Base-by-base conservation (phyloP, 768 basidiomycete species). In the Lactarius quietus region DNA sequence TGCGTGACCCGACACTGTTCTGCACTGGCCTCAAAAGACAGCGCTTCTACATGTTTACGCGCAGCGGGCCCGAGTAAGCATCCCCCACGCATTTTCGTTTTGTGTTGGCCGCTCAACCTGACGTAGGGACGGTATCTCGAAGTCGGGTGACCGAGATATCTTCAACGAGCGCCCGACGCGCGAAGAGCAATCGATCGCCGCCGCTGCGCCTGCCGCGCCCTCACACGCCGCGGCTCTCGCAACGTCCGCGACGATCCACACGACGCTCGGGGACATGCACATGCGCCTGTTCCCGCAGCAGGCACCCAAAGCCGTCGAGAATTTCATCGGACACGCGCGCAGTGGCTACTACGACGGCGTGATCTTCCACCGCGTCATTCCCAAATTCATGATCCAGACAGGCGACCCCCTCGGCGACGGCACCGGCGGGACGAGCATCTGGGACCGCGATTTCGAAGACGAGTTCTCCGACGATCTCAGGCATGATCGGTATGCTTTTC, bases 311-410 rank as follows among this genome's bases (percentile, higher is more conserved):
- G 86, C 97, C 0, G 96, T 99, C 43, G 97, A 99, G 78, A 99
- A 98, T 79, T 98, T 99, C 76, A 90, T 95, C 28, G 94, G 93
- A 1, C 93, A 95, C 71, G 85, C 92, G 18, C 82, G 91, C 70
- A 92, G 88, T 69, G 87, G 92, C 2, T 98, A 90, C 78, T 98
- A 90, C 72, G 96, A 99, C 74, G 88, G 89, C 15, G 81, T 97
- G 64, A 85, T 98, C 72, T 98, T 98, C 81, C 97, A 99, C 75
- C 90, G 97, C 64, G 92, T 98, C 68, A 99, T 99, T 74, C 85
- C 93, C 66, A 98, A 99, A 78, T 99, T 99, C 73, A 96, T 96
- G 95, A 90, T 97, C 62, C 95, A 97, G 80, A 96, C 94, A 5
- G 94, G 94, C 36, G 94, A 96, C 72, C 95, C 95, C 3, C 78